phyloP scores from a whole-genome alignment of 164 flowering plant species.

The Nelumbo lutea region DNA sequence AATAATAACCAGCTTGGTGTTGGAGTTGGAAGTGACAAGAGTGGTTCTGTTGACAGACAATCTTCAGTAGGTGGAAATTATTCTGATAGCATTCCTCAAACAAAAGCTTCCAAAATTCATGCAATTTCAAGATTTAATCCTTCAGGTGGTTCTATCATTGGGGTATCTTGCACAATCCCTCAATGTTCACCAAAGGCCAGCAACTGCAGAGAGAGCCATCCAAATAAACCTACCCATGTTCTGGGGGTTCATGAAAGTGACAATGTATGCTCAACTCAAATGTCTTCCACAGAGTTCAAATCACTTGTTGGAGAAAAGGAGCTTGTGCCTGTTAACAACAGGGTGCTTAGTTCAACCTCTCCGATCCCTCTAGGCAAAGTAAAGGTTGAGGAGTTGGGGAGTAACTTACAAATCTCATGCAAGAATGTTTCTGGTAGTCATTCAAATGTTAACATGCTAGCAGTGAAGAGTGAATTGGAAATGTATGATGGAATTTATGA shows the following conservation, averaged over 20 bases:
- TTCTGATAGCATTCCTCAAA: slow-evolving; percentile 6
- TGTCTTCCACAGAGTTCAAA: slow-evolving; percentile 9
- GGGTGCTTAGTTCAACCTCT: slow-evolving; percentile 10
- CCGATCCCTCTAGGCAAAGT: slow-evolving; percentile 26
- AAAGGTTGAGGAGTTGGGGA: slow-evolving; percentile 41
- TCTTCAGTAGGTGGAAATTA: not conserved
- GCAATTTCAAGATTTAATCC: not conserved
- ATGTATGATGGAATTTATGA: slow-evolving; percentile 26
- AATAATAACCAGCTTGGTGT: not conserved
- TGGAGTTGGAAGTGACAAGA: slow-evolving; percentile 10
- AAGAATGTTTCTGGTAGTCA: slow-evolving; percentile 9
- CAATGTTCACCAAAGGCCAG: slow-evolving; percentile 4
- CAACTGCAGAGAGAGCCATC: slow-evolving; percentile 1
- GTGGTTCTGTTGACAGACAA: slow-evolving; percentile 6
- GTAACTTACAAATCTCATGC: slow-evolving; percentile 8
- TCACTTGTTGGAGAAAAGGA: slow-evolving; percentile 6
- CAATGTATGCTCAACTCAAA: slow-evolving; percentile 2
- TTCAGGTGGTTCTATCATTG: slow-evolving; percentile 10
- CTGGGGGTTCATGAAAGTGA: slow-evolving; percentile 9
- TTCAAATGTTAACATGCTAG: slow-evolving; percentile 2
- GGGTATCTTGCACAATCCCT: slow-evolving; percentile 4
- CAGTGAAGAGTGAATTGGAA: slow-evolving; percentile 39
- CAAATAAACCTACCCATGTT: not conserved
- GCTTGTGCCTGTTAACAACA: slow-evolving; percentile 6
- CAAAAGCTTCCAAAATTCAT: slow-evolving; percentile 3